Evolutionary conservation across 2,329 filamentous ascomycete species (phyloP), one percentile per base, ranked within the genome.

Genomic region (Chaetomium sp.): DNA sequence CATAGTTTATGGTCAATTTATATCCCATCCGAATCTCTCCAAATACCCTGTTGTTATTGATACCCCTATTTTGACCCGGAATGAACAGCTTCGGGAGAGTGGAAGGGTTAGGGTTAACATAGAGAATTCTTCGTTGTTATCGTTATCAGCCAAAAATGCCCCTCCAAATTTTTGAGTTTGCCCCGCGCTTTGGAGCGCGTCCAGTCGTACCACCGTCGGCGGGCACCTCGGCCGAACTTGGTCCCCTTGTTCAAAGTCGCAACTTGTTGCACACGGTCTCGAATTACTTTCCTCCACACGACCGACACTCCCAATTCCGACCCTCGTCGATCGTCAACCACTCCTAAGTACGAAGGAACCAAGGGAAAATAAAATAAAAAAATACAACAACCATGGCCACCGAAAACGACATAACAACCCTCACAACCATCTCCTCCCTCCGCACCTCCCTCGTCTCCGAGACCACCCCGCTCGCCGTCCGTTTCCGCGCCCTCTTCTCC

Each of bases 401-500:
- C 49, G 5, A 52, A 14, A 34, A 33, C n/a, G 32, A 41, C 2
- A 38, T 11, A 19, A 54, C 50, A 9, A 52, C 52, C 32, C 50
- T 57, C 42, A 5, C 73, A 9, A 84, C 82, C 46, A 79, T 90
- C 63, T 66, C 76, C 55, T 75, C 79, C 56, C 80, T 95, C 52
- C 86, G 90, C 67, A 80, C 87, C 67, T 88, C 86, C 57, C 84
- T 99, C 58, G 86, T 81, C 65, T 87, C 88, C 49, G 94, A 97
- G 75, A 74, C 80, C 11, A 87, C 88, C 59, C 85, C 91, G 46
- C 87, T 99, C 53, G 87, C 91, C 41, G 80, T 89, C 61, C 90
- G 94, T 61, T 99, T 97, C 75, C 90, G 94, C 66, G 92, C 94
- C 44, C 88, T 99, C 65, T 99, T 99, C 77, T 96, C 92, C 14